Conservation (phyloP, 2,329 filamentous ascomycete species). For the Emmonsiellopsis sp. region DNA sequence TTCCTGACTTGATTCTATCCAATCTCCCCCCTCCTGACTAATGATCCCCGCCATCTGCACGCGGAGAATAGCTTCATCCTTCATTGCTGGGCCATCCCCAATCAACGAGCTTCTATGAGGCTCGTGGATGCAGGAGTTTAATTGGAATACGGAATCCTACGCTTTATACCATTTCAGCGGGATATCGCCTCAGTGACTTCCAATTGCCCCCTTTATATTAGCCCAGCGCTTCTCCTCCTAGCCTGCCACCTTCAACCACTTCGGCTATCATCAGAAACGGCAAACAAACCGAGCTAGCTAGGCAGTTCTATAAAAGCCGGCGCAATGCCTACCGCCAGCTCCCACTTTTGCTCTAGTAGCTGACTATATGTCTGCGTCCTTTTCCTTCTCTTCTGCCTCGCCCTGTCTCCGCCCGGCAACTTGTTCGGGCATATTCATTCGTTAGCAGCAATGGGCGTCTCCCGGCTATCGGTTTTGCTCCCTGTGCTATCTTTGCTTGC, state of each 20-base stretch:
- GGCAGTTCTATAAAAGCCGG: neutral
- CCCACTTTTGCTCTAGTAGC: neutral
- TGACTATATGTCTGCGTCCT: neutral
- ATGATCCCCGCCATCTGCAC: neutral
- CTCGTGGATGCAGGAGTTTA: too few relatives aligned
- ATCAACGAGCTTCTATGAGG: too few relatives aligned
- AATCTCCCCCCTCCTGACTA: neutral
- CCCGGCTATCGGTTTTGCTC: constrained; percentile 4
- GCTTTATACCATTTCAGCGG: too few relatives aligned
- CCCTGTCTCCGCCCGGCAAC: neutral
- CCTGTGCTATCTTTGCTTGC: constrained; percentile 11
- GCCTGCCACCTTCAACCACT: too few relatives aligned
- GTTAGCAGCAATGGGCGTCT: neutral
- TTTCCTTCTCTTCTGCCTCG: neutral
- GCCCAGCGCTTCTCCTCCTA: too few relatives aligned
- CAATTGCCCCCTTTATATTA: too few relatives aligned
- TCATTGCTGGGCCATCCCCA: too few relatives aligned
- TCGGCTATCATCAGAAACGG: too few relatives aligned
- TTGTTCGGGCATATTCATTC: neutral
- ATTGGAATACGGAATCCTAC: too few relatives aligned
- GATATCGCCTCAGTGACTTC: too few relatives aligned
- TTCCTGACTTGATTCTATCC: too few relatives aligned
- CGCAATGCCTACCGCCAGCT: neutral
- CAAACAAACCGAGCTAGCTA: neutral
- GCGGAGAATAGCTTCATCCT: neutral